Percentiles rank a stretch among this genome's conserved stretches.
Evolutionary conservation across 2,329 filamentous ascomycete genomes (phyloP).

Genomic region (Trichoderma sp.): DNA sequence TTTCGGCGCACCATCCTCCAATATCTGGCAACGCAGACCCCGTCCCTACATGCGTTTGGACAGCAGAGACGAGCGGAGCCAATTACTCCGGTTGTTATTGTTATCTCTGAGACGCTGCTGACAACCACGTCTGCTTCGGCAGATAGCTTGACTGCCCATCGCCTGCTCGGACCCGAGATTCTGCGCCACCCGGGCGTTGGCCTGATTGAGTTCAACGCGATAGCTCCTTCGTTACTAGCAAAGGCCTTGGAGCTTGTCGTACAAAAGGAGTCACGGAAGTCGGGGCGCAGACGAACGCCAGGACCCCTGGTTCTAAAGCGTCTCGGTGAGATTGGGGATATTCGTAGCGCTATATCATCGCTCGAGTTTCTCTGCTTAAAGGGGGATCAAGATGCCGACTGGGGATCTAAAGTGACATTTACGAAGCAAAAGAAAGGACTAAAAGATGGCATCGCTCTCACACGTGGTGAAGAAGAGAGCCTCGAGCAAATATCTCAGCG

Average conservation of each 20-base stretch:
- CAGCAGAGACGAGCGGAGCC: conserved; percentile 42
- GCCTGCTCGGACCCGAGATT: conserved; percentile 82
- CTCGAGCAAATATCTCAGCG: conserved; percentile 79
- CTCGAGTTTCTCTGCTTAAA: conserved; percentile 89
- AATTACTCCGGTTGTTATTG: conserved; percentile 74
- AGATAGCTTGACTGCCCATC: conserved; percentile 90
- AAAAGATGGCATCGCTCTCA: conserved; percentile 59
- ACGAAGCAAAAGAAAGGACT: conserved; percentile 62
- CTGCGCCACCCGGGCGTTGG: conserved; percentile 74
- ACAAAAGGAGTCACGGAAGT: conserved; percentile 78
- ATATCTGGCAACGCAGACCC: conserved; percentile 67
- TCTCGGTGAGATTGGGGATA: conserved; percentile 83
- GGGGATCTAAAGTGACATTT: conserved; percentile 71
- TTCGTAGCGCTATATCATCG: conserved; percentile 86
- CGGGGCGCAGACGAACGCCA: conserved; percentile 70
- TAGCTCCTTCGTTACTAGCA: conserved; percentile 79
- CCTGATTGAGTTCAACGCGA: conserved; percentile 87
- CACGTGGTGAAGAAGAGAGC: conserved; percentile 73
- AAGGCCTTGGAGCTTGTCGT: conserved; percentile 82
- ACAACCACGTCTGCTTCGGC: conserved; percentile 80
- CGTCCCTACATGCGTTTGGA: conserved; percentile 49
- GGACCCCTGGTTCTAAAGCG: conserved; percentile 74
- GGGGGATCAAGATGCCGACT: conserved; percentile 68
- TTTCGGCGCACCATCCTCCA: conserved; percentile 74
- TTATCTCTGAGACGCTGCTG: conserved; percentile 86